Conservation (phyloP, 164 flowering plant species). For the Vitis rotundifolia region DNA sequence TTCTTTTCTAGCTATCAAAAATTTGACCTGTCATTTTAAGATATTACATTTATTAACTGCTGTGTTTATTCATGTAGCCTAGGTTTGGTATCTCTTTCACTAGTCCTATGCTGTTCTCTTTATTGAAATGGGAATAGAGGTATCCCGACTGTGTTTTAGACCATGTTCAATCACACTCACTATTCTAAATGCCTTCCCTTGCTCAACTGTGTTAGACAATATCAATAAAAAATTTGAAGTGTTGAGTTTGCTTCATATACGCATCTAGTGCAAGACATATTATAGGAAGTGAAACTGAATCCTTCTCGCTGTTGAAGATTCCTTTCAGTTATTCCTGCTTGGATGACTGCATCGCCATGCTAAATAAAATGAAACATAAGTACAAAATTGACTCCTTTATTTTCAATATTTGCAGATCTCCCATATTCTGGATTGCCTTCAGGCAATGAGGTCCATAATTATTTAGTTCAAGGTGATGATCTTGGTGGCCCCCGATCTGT, state of each 20-base stretch:
- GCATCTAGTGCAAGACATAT: neutral
- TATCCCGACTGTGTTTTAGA: no score
- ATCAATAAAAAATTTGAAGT: neutral
- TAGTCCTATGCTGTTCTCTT: no score
- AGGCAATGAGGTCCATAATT: conserved; percentile 45
- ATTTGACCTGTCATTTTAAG: no score
- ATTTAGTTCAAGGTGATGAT: conserved; percentile 50
- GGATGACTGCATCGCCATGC: no score
- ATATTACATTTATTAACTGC: neutral
- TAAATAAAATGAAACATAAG: no score
- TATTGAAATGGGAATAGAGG: no score
- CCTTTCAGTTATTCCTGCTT: no score
- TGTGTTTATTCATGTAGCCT: no score
- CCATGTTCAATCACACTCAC: neutral
- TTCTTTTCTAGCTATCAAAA: no score
- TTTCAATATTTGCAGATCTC: conserved; percentile 28
- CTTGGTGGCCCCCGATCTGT: conserved; percentile 27
- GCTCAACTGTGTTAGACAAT: neutral
- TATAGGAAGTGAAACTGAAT: neutral
- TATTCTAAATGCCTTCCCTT: neutral
- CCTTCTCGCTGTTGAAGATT: no score
- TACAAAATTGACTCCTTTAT: neutral
- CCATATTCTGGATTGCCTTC: conserved; percentile 35
- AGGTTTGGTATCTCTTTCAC: no score
- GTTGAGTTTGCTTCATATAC: neutral